A percentile compares a stretch with the other conserved stretches of the same genome.
Evolutionary conservation across 192 early-diverging fungal species (phyloP).

Genomic region (Podila minutissima): DNA sequence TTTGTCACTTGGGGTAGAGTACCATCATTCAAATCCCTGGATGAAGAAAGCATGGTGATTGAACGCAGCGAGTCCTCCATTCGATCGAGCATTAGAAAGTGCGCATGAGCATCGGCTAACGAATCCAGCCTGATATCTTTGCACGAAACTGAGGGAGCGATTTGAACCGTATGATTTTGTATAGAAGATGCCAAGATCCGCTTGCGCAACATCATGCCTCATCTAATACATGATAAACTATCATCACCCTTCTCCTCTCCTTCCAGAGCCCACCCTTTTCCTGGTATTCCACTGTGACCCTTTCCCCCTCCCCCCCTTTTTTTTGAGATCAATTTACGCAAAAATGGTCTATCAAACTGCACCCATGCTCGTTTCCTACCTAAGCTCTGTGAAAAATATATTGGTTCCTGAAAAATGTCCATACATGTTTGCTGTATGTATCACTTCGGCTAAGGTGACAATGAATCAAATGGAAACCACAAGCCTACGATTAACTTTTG

Average conservation of each 20-base stretch:
- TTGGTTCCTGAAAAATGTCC: constrained; percentile 5
- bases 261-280: constrained; percentile 1
- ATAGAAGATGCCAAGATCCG: constrained; percentile 2
- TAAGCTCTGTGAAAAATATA: not conserved
- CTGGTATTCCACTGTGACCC: constrained; percentile 4
- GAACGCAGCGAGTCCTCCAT: too few relatives aligned
- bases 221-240: constrained; percentile 11
- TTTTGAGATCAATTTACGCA: too few relatives aligned
- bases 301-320: not conserved
- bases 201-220: constrained; percentile 6
- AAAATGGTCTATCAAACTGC: constrained; percentile 1
- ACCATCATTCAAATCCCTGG: too few relatives aligned
- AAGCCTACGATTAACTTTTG: not conserved
- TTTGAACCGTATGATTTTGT: constrained; percentile 12
- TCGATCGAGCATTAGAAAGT: constrained; percentile 3
- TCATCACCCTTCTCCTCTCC: constrained; percentile 8
- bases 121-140: constrained; percentile 4
- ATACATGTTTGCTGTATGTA: constrained; percentile 11
- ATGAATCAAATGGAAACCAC: constrained; percentile 6
- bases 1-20: too few relatives aligned
- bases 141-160: not conserved
- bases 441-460: constrained; percentile 7
- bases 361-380: constrained; percentile 2
- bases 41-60: too few relatives aligned
- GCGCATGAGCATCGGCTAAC: constrained; percentile 6